Evolutionary conservation across 2,329 filamentous ascomycete genomes (phyloP).

Genomic region (Orbilia oligospora): DNA sequence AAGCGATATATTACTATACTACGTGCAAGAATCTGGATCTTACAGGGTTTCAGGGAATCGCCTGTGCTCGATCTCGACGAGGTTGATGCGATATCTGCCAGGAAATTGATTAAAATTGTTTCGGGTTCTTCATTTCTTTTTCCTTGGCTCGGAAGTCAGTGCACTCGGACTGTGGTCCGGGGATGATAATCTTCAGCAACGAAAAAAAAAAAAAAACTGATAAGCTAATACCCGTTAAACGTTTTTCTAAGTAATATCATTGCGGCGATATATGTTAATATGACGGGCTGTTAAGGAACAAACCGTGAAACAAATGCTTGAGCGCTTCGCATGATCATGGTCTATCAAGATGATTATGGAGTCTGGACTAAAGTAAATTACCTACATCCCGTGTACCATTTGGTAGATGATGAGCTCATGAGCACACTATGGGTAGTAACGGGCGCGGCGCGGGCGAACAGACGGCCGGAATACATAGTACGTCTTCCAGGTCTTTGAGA

Average conservation of each 20-base stretch:
- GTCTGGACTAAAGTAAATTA: conserved; percentile 53
- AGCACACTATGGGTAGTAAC: background rate
- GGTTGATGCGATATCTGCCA: conserved; percentile 36
- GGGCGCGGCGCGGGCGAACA: conserved; percentile 13
- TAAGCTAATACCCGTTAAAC: conserved; percentile 58
- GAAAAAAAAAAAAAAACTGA: conserved; percentile 21
- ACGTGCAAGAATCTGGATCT: conserved; percentile 53
- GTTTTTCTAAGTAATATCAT: conserved; percentile 37
- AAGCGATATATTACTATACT: conserved; percentile 29
- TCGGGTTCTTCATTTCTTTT: conserved; percentile 24
- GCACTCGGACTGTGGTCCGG: conserved; percentile 16
- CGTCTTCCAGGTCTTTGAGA: conserved; percentile 13
- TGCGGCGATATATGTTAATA: conserved; percentile 42
- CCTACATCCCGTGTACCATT: conserved; percentile 29
- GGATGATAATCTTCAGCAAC: conserved; percentile 16
- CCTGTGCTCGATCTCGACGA: conserved; percentile 45
- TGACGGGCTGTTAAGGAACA: conserved; percentile 56
- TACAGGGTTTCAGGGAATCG: conserved; percentile 55
- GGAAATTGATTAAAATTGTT: conserved; percentile 45
- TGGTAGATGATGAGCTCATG: conserved; percentile 50
- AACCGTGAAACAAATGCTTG: conserved; percentile 49
- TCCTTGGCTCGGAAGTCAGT: conserved; percentile 31
- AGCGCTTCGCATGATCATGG: conserved; percentile 39
- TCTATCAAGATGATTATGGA: conserved; percentile 23
- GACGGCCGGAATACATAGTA: conserved; percentile 16